Evolutionary conservation across 2,329 filamentous ascomycete species (phyloP), one percentile per base, ranked within the genome.

Genomic region (Ophiostoma sp.): DNA sequence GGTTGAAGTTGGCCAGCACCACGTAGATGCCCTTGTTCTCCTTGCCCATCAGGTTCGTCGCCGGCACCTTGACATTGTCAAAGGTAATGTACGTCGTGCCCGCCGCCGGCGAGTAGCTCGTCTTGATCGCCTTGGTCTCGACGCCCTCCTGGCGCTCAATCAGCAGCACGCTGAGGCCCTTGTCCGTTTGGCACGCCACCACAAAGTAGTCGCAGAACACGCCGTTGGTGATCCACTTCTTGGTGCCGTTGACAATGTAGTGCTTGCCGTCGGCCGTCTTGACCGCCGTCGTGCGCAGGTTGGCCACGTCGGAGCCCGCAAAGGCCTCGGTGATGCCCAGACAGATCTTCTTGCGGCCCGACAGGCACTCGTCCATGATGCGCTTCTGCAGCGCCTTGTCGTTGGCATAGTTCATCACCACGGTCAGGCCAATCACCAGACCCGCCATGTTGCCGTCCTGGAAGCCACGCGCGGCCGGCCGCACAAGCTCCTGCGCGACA

Each of bases 291-390:
- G 92, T 95, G 72, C 90, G 85, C 52, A 96, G 83, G 20, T 90
- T 88, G 17, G 92, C 91, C 4, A 96, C 92, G 78, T 96, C 93
- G 52, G 86, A 90, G 17, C 92, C 92, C 20, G 92, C 92, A 79
- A 96, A 95, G 0, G 93, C 92, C 80, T 96, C 93, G 1, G 92
- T 95, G 76, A 96, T 93, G 69, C 92, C 92, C 3, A 96, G 83
- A 77, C 90, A 94, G 77, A 95, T 92, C 84, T 94, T 94, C 86
- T 95, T 95, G 84, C 89, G 87, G 72, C 92, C 92, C 65, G 85
- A 87, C 74, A 96, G 85, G 65, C 92, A 89, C 75, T 95, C 91
- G 48, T 88, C 83, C 44, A 88, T 86, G 66, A 96, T 84, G 69
- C 83, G 84, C 74, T 89, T 84, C 80, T 89, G 89, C 75, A 92